Evolutionary conservation across 345 rosid species (phyloP).

Genomic region (Kernera saxatilis): DNA sequence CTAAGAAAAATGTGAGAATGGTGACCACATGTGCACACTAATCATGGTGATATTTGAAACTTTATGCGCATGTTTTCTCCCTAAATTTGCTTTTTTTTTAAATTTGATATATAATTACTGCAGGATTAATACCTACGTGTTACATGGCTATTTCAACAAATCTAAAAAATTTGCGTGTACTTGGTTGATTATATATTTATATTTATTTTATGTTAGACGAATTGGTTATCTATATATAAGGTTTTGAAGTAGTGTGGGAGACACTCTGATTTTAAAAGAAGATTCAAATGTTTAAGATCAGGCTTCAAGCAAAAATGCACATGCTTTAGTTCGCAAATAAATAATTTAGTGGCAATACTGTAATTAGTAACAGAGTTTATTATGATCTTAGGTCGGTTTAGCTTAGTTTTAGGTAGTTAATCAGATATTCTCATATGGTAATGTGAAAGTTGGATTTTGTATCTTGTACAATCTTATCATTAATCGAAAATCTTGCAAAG

Average conservation of each 20-base stretch:
- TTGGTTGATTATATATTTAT: neutral
- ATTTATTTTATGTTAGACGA: neutral
- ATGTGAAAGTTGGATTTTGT: neutral
- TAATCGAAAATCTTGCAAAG: neutral
- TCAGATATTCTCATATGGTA: neutral
- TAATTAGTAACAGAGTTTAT: neutral
- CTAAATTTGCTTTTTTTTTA: conserved; percentile 18
- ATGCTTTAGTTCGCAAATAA: neutral
- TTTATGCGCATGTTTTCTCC: conserved; percentile 30
- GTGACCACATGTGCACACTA: conserved; percentile 10
- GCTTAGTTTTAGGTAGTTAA: neutral
- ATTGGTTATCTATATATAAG: too few species aligned
- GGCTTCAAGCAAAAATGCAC: neutral
- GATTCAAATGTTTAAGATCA: neutral
- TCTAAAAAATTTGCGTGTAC: neutral
- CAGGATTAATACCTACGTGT: neutral
- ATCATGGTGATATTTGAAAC: conserved; percentile 21
- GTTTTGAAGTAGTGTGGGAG: neutral
- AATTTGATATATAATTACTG: neutral
- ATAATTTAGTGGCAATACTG: neutral
- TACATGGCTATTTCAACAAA: neutral
- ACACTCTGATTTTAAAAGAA: neutral
- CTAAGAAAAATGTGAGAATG: neutral
- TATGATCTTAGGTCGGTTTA: neutral
- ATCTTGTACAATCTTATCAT: neutral